Percentiles rank a stretch among this genome's conserved stretches.
phyloP scores from a whole-genome alignment of 768 basidiomycete genomes.

The Mrakia frigida region DNA sequence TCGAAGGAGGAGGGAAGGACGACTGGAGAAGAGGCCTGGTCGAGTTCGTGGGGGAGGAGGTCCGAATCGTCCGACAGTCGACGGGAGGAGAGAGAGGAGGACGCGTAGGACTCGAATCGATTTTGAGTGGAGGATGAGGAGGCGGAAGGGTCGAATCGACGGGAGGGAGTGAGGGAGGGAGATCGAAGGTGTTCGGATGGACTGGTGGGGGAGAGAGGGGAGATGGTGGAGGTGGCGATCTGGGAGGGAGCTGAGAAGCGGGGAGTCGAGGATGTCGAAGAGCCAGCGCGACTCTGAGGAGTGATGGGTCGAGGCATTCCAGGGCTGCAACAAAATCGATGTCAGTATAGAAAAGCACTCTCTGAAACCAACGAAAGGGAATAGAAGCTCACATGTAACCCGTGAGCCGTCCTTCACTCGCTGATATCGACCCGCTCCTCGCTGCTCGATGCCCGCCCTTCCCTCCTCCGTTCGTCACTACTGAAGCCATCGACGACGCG shows the following conservation, averaged over 20 bases:
- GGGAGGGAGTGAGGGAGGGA: neutral
- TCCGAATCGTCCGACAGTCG: slow-evolving; percentile 3
- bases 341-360: neutral
- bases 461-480: neutral
- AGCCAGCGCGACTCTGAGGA: slow-evolving; percentile 3
- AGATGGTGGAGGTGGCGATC: neutral
- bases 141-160: neutral
- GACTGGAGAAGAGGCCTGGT: neutral
- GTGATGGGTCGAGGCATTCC: slow-evolving; percentile 27
- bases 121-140: neutral
- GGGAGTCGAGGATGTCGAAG: neutral
- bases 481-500: neutral
- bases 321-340: neutral
- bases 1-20: neutral
- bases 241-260: neutral
- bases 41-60: neutral
- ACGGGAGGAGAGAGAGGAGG: neutral
- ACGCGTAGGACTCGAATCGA: neutral
- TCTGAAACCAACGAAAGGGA: no score
- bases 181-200: slow-evolving; percentile 1
- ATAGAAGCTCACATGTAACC: slow-evolving; percentile 12
- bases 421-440: slow-evolving; percentile 19
- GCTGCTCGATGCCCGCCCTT: neutral
- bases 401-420: neutral
- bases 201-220: neutral